Base-by-base conservation (phyloP, 2,329 filamentous ascomycete species). In the Aspergillus fructus region DNA sequence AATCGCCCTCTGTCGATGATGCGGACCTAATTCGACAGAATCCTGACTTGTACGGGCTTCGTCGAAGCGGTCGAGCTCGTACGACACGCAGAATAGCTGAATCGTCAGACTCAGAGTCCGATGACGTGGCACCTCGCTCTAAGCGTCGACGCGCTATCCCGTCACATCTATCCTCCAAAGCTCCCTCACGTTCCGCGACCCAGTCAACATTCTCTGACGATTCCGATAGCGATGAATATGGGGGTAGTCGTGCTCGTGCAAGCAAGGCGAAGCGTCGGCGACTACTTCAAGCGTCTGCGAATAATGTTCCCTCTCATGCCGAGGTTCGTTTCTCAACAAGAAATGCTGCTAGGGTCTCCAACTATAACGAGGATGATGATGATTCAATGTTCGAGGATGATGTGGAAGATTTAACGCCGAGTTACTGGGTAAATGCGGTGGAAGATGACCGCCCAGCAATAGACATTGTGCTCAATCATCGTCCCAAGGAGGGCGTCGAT, bases 301-400 rank as follows among this genome's bases (percentile, higher is more conserved):
- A 88, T 66, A 83, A 86, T 12, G 83, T 85, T 41, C 83, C 89
- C 7, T 81, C 86, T 5, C 84, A 88, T 66, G 84, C 85, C 56
- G 93, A 96, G 77, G 90, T 96, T 70, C 89, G 93, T 63, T 97
- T 96, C 84, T 96, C 93, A 6, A 94, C 89, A 53, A 85, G 93
- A 59, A 89, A 91, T 62, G 90, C 91, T 53, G 89, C 89, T 13
- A 91, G 91, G 71, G 79, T 88, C 48, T 83, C 83, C 5, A 89
- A 83, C 59, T 89, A 89, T 70, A 88, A 88, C 61, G 86, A 88
- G 68, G 86, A 89, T 59, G 85, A 86, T 13, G 81, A 85, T 60
- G 79, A 81, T 56, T 78, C 81, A 53, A 81, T 85, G 58, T 79
- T 83, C 56, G 83, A 85, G 45, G 78, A 80, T 55, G 78, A 76